Percentiles rank a stretch among this genome's conserved stretches.
Conservation (phyloP, 768 basidiomycete species). For the Galerina sulciceps region DNA sequence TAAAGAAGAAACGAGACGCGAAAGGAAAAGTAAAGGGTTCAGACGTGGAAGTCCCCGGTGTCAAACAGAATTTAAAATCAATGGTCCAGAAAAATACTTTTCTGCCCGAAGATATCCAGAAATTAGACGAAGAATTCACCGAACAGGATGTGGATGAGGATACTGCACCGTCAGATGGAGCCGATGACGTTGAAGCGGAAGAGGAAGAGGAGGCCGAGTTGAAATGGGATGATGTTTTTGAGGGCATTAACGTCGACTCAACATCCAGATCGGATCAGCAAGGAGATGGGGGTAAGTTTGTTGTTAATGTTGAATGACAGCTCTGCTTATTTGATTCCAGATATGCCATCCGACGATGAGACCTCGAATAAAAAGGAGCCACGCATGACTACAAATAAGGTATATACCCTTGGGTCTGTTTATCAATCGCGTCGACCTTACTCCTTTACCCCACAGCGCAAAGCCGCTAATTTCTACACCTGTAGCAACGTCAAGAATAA, state of each 20-base stretch:
- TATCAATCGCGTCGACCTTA: not conserved
- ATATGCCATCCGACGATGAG: constrained; percentile 33
- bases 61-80: constrained; percentile 84
- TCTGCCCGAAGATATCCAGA: constrained; percentile 79
- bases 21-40: constrained; percentile 62
- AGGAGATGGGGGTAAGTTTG: constrained; percentile 21
- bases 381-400: constrained; percentile 96
- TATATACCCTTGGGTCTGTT: constrained; percentile 26
- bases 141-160: constrained; percentile 48
- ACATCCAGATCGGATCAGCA: constrained; percentile 27
- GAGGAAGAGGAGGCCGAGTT: constrained; percentile 64
- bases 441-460: constrained; percentile 56
- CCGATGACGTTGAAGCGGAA: constrained; percentile 41
- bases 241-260: constrained; percentile 44
- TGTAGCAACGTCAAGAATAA: constrained; percentile 88
- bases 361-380: constrained; percentile 51
- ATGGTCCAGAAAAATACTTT: constrained; percentile 91
- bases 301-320: not conserved
- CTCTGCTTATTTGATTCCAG: constrained; percentile 9
- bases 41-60: constrained; percentile 54
- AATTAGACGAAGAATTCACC: constrained; percentile 57
- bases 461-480: constrained; percentile 88
- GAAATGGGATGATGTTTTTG: constrained; percentile 88
- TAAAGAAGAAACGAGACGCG: constrained; percentile 44
- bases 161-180: constrained; percentile 38